A percentile compares a stretch with the other conserved stretches of the same genome.
These are phyloP conservation scores for Hemisphaericaspora subhashii DNA, from an alignment of 1,139 yeast genomes.

Conservation along the genomic window DNA sequence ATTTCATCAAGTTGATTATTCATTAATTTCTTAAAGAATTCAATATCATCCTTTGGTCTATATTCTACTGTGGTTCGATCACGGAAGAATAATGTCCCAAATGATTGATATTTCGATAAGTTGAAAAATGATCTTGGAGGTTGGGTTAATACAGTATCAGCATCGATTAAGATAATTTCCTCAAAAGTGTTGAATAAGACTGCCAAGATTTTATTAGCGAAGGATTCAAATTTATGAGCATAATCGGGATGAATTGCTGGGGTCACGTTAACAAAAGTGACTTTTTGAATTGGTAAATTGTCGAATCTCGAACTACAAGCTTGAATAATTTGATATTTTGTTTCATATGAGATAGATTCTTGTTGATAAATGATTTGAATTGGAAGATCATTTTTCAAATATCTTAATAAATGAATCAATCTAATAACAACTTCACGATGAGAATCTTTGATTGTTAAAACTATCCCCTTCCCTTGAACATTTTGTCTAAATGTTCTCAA, in stretches of 20 bases:
- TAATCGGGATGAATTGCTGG: slow-evolving; percentile 27
- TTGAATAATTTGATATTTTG: slow-evolving; percentile 22
- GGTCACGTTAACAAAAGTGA: slow-evolving; percentile 44
- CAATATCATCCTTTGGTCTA: slow-evolving; percentile 29
- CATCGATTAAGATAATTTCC: slow-evolving; percentile 50
- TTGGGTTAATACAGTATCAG: slow-evolving; percentile 46
- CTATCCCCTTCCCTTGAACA: slow-evolving; percentile 37
- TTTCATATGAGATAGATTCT: slow-evolving; percentile 22
- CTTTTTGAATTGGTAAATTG: slow-evolving; percentile 33
- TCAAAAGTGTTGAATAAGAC: slow-evolving; percentile 49
- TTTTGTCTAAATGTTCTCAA: slow-evolving; percentile 20
- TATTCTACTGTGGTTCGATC: slow-evolving; percentile 44
- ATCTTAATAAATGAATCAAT: slow-evolving; percentile 29
- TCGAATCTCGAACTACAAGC: slow-evolving; percentile 21
- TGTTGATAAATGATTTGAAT: slow-evolving; percentile 32
- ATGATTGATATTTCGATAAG: slow-evolving; percentile 29
- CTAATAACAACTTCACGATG: slow-evolving; percentile 27
- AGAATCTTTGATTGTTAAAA: slow-evolving; percentile 31
- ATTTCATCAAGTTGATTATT: slow-evolving; percentile 41
- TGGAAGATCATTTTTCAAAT: slow-evolving; percentile 30
- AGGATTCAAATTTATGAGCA: slow-evolving; percentile 31
- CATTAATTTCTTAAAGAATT: slow-evolving; percentile 36
- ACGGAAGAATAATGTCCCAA: slow-evolving; percentile 49
- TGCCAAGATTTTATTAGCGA: slow-evolving; percentile 52
- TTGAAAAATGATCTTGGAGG: slow-evolving; percentile 36